Conservation (phyloP, 192 early-diverging fungal genomes). For the Coemansia sp. region DNA sequence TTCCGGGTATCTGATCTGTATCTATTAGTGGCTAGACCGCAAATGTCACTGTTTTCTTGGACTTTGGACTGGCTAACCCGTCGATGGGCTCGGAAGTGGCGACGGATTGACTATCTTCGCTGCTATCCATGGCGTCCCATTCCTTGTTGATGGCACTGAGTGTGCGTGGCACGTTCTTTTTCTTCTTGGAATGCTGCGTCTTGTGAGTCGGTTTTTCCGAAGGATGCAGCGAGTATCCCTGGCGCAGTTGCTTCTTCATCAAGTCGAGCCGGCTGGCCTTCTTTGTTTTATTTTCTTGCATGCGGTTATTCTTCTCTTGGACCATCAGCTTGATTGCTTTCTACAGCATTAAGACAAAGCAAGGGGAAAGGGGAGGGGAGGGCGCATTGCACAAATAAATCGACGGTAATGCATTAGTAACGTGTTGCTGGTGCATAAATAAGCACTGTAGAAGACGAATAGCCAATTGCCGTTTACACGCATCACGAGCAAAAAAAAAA, state of each 20-base stretch:
- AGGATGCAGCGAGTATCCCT: slow-evolving; percentile 23
- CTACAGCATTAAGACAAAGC: slow-evolving; percentile 7
- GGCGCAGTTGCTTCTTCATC: slow-evolving; percentile 37
- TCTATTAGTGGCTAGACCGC: slow-evolving; percentile 8
- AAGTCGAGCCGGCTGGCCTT: slow-evolving; percentile 36
- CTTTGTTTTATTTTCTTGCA: slow-evolving; percentile 28
- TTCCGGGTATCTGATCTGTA: too few relatives aligned
- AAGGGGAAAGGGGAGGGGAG: background rate
- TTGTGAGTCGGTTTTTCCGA: background rate
- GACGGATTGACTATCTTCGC: background rate
- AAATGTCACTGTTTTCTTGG: slow-evolving; percentile 34
- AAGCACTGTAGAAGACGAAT: background rate
- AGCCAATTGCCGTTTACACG: background rate
- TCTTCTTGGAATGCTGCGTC: slow-evolving; percentile 17
- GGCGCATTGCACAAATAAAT: background rate
- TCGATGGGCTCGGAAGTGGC: slow-evolving; percentile 1
- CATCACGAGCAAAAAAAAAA: background rate
- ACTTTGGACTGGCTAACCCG: slow-evolving; percentile 8
- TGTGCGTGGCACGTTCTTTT: slow-evolving; percentile 23
- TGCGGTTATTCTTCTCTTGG: slow-evolving; percentile 24
- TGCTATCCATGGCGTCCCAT: slow-evolving; percentile 23
- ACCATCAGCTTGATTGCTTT: slow-evolving; percentile 35
- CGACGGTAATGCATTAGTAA: slow-evolving; percentile 1
- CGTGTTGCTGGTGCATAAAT: background rate
- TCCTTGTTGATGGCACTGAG: slow-evolving; percentile 45